phyloP scores from a whole-genome alignment of 2,329 filamentous ascomycete species.

The Bipolaris oryzae region DNA sequence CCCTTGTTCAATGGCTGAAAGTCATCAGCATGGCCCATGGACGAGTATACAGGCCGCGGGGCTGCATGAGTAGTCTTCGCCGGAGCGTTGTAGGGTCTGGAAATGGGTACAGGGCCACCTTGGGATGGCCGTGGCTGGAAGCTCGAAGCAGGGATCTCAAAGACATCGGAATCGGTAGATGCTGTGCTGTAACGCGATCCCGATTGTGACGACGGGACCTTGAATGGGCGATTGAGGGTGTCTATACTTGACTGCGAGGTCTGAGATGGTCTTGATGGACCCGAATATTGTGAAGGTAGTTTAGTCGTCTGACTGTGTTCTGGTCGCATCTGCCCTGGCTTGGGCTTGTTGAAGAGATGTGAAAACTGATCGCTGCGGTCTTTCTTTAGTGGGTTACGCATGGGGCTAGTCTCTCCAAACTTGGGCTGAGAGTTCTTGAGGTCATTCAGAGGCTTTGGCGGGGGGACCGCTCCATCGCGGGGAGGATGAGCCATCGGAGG shows the following conservation, averaged over 20 bases:
- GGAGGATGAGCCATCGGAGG: slow-evolving; percentile 48
- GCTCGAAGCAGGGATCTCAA: slow-evolving; percentile 44
- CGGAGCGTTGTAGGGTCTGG: slow-evolving; percentile 56
- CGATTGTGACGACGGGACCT: slow-evolving; percentile 22
- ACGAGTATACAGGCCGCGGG: slow-evolving; percentile 60
- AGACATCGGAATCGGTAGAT: slow-evolving; percentile 38
- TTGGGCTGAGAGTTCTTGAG: slow-evolving; percentile 46
- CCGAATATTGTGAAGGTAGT: slow-evolving; percentile 28
- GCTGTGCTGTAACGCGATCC: slow-evolving; percentile 34
- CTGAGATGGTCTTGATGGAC: slow-evolving; percentile 12
- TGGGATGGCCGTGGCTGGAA: slow-evolving; percentile 40
- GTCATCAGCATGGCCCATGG: slow-evolving; percentile 51
- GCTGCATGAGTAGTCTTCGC: slow-evolving; percentile 56
- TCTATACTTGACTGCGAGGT: slow-evolving; percentile 5
- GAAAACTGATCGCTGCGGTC: slow-evolving; percentile 37
- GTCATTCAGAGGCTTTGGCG: slow-evolving; percentile 42
- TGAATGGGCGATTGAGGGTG: slow-evolving; percentile 22
- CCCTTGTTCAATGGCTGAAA: slow-evolving; percentile 48
- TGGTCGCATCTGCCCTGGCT: slow-evolving; percentile 54
- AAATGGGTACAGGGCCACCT: slow-evolving; percentile 51
- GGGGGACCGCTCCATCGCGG: slow-evolving; percentile 22
- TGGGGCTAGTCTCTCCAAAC: slow-evolving; percentile 65
- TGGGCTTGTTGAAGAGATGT: slow-evolving; percentile 60
- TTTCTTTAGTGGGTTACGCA: slow-evolving; percentile 56
- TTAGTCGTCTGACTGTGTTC: slow-evolving; percentile 56